Base-by-base conservation (phyloP, 139 green algal species). In the Diplosphaera chodatii region DNA sequence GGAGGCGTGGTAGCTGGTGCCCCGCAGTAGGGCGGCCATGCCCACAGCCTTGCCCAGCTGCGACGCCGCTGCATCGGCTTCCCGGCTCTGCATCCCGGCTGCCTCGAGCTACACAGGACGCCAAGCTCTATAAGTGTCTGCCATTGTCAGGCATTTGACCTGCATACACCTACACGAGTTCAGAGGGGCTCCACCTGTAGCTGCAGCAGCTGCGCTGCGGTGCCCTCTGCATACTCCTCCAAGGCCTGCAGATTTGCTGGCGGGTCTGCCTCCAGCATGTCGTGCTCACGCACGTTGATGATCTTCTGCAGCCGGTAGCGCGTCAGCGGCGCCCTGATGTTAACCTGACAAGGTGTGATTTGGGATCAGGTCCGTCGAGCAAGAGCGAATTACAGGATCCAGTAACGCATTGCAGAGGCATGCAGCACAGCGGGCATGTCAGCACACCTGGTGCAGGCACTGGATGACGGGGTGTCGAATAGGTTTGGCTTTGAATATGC, bases 1-100 rank as follows among this genome's bases (percentile, higher is more conserved):
- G 0, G 66, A 63, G 1, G 82, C 89, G 55, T 89, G 83, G 68
- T 83, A 76, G 6, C 78, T 66, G 1, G 82, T 91, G 30, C 89
- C 89, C 0, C 83, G 64, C 40, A 96, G 81, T 40, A 94, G 71
- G 3, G 80, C 78, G 0, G 82, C 66, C 1, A 96, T 74, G 64
- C 87, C 91, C 8, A 87, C 72, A 5, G 91, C 88, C 68, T 92
- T 92, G 33, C 91, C 91, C 37, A 96, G 62, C 68, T 95, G 87
- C 0, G 82, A 88, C 1, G 87, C 86, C 1, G 87, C 88, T 55
- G 92, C 85, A 55, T 96, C 87, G 1, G 86, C 86, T 1, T 89
- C 83, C 16, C 64, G 20, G 66, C 75, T 78, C 28, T 68, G 64
- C 2, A 92, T 30, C 2, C 80, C 83, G 1, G 74, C 75, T 4